Evolutionary conservation across 2,329 filamentous ascomycete species (phyloP), one percentile per base, ranked within the genome.

Genomic region (Penicillium sp.): DNA sequence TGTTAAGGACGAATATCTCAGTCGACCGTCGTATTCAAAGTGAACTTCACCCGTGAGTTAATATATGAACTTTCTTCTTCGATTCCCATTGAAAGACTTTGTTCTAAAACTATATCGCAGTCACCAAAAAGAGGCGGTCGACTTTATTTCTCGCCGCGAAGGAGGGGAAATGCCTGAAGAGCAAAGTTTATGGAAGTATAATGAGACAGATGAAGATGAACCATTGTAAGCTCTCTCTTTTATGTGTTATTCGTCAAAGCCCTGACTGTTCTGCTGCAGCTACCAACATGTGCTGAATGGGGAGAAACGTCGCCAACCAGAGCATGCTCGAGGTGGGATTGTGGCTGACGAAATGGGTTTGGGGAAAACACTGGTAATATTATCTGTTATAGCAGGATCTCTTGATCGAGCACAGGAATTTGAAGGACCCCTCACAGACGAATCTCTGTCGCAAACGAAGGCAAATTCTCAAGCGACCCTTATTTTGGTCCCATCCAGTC

Each of bases 331-430:
- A 12, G 76, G 69, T 30, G 80, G 80, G 0, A 79, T 85, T n/a
- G 59, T 85, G 2, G 82, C 82, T 0, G 82, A 85, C 59, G 82
- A 84, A 51, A 85, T 84, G 82, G 83, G 83, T 0, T 75, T 84
- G 70, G 83, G 83, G 0, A 85, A 85, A 58, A 78, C 82, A 0
- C 68, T 84, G 6, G 79, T 79, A 2, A 76, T 48, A 26, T 10
- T 48, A 13, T 48, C 45, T 15, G 20, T 40, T 3, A 40, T 48
- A n/a, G 45, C 71, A 84, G 8, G 76, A 80, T 0, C 63, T 83
- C 0, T 72, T 83, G 17, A 61, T 77, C 3, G 69, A 4, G 45
- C 45, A 26, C 34, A 34, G 18, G 23, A 30, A 12, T 48, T 48
- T 17, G 45, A 27, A 12, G 17, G n/a, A 24, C 17, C 17, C 70